These are phyloP conservation scores for Delphinella strobiligena DNA, from an alignment of 2,329 filamentous ascomycete species.

Conservation along the genomic window DNA sequence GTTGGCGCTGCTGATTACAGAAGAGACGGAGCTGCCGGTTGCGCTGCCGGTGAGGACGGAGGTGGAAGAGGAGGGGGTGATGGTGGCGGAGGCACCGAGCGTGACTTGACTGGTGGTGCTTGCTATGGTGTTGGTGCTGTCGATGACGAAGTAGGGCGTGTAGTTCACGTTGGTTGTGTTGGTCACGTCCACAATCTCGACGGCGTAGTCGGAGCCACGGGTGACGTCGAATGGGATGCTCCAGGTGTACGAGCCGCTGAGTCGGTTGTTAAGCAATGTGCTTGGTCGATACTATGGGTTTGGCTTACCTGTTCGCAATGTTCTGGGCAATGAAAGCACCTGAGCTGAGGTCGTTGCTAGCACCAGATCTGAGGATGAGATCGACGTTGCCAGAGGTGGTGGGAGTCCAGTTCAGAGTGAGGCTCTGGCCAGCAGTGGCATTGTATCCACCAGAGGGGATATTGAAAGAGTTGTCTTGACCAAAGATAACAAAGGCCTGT, in stretches of 20 bases:
- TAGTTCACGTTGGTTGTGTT: conserved; percentile 37
- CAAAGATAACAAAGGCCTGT: conserved; percentile 28
- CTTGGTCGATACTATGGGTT: not conserved
- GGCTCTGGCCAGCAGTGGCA: conserved; percentile 34
- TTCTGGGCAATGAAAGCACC: conserved; percentile 24
- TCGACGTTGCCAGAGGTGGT: conserved; percentile 39
- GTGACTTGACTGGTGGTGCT: conserved; percentile 16
- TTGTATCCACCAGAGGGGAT: conserved; percentile 29
- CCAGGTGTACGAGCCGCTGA: conserved; percentile 36
- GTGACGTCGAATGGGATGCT: conserved; percentile 28
- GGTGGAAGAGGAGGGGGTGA: conserved; percentile 14
- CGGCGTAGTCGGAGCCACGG: conserved; percentile 36
- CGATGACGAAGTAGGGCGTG: conserved; percentile 38
- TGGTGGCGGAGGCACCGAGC: conserved; percentile 17
- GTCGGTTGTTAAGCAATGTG: conserved; percentile 30
- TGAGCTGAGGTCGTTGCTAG: conserved; percentile 26
- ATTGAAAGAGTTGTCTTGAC: conserved; percentile 30
- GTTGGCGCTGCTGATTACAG: too few species aligned
- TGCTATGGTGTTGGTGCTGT: conserved; percentile 30
- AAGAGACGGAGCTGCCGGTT: conserved; percentile 3
- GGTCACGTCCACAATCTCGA: conserved; percentile 39
- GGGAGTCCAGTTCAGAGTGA: conserved; percentile 37
- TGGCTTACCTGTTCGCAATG: conserved; percentile 3
- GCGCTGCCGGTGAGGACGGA: conserved; percentile 8
- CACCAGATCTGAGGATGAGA: conserved; percentile 32